phyloP scores from a whole-genome alignment of 176 grass and related monocot genomes.

The Melocanna baccifera region DNA sequence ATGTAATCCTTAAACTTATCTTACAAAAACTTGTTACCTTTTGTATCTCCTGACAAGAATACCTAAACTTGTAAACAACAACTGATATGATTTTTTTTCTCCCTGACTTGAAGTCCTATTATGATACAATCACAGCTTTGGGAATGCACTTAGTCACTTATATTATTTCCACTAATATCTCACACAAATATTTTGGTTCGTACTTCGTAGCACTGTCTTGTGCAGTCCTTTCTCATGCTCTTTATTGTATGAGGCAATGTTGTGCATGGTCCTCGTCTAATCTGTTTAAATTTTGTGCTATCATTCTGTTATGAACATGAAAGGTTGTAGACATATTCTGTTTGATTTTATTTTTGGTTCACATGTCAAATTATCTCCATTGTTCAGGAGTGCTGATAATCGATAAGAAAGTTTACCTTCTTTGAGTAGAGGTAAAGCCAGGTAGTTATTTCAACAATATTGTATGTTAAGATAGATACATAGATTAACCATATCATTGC shows the following conservation, averaged over 20 bases:
- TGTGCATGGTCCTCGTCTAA: background rate
- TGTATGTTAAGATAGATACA: background rate
- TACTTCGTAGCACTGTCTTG: background rate
- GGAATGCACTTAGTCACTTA: background rate
- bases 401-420: background rate
- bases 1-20: background rate
- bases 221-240: background rate
- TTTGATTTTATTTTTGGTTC: background rate
- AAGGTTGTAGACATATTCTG: background rate
- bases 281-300: background rate
- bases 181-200: background rate
- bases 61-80: background rate
- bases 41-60: background rate
- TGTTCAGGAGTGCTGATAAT: background rate
- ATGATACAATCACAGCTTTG: background rate
- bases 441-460: background rate
- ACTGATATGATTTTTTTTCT: background rate
- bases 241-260: background rate
- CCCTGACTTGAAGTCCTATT: background rate
- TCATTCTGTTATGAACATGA: background rate
- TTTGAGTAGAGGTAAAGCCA: slow-evolving; percentile 7
- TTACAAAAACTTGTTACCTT: background rate
- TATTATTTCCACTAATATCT: background rate
- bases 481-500: background rate
- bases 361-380: background rate